These are phyloP conservation scores for Protomyces arabidopsidicola DNA, from an alignment of 1,139 yeast genomes.

Conservation along the genomic window DNA sequence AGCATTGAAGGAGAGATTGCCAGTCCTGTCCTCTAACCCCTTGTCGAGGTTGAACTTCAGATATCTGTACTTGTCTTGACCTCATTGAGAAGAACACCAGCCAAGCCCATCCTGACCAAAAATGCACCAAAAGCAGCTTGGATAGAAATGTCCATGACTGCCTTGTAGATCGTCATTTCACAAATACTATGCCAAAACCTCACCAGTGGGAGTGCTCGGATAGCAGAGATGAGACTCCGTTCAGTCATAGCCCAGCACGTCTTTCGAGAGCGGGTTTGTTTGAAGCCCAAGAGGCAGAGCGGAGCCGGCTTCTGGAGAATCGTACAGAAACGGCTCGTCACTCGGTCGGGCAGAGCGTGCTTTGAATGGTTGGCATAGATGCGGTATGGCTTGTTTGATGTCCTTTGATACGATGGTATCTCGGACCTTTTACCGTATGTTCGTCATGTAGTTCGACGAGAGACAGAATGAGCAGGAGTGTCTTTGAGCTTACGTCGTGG, in stretches of 20 bases:
- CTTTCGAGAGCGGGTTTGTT: background rate
- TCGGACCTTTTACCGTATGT: background rate
- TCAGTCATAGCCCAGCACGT: background rate
- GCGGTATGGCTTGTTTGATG: background rate
- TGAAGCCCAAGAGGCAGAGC: background rate
- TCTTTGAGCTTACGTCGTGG: too few species aligned
- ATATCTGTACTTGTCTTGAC: background rate
- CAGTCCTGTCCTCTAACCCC: too few species aligned
- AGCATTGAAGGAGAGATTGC: too few species aligned
- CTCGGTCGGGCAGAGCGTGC: background rate
- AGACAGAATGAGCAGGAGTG: too few species aligned
- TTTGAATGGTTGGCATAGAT: too few species aligned
- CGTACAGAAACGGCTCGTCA: background rate
- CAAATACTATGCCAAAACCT: background rate
- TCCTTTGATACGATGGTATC: background rate
- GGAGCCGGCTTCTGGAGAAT: background rate
- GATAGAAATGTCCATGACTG: background rate
- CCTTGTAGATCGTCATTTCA: slow-evolving; percentile 2
- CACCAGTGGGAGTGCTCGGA: background rate
- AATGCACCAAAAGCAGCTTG: background rate
- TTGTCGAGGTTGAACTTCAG: background rate
- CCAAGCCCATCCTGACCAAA: too few species aligned
- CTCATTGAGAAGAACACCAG: background rate
- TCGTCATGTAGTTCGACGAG: background rate
- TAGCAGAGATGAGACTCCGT: slow-evolving; percentile 1